phyloP scores from a whole-genome alignment of 2,329 filamentous ascomycete genomes.

The Alternaria angustiovoidea region DNA sequence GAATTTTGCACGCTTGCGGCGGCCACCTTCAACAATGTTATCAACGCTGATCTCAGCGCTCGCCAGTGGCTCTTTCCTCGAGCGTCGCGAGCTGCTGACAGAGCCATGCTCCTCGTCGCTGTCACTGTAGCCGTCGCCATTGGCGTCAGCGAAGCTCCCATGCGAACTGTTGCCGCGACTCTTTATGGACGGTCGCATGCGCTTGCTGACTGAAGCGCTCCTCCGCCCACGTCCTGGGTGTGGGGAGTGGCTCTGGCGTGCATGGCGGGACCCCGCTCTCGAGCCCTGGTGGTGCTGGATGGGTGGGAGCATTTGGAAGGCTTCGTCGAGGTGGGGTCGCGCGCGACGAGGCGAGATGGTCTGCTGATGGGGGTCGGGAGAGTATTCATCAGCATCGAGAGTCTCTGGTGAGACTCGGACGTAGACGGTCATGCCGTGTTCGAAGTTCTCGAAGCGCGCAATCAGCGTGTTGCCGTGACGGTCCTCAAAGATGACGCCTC shows the following conservation, averaged over 20 bases:
- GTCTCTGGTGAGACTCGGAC: conserved; percentile 78
- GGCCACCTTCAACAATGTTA: conserved; percentile 96
- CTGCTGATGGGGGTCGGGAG: conserved; percentile 57
- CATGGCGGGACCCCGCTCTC: conserved; percentile 71
- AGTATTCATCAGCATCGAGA: conserved; percentile 57
- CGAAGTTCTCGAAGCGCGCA: conserved; percentile 94
- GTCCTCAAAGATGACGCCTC: conserved; percentile 95
- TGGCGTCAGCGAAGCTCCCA: conserved; percentile 65
- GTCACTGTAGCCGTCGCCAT: conserved; percentile 79
- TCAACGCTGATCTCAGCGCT: conserved; percentile 98
- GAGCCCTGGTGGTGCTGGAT: conserved; percentile 69
- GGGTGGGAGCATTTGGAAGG: conserved; percentile 70
- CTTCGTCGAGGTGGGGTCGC: conserved; percentile 68
- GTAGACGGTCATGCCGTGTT: conserved; percentile 90
- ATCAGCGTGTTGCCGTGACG: conserved; percentile 88
- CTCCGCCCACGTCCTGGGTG: conserved; percentile 73
- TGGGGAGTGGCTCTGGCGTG: conserved; percentile 81
- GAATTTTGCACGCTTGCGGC: conserved; percentile 91
- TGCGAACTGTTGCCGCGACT: conserved; percentile 69
- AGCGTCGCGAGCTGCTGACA: conserved; percentile 73
- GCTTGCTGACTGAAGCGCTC: conserved; percentile 78
- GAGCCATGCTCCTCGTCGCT: conserved; percentile 83
- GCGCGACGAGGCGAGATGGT: conserved; percentile 61
- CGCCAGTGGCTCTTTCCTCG: conserved; percentile 82
- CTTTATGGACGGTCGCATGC: conserved; percentile 72